A percentile compares a stretch with the other conserved stretches of the same genome.
phyloP scores from a whole-genome alignment of 495 filamentous ascomycete species.

The Aspergillus funiculosus region DNA sequence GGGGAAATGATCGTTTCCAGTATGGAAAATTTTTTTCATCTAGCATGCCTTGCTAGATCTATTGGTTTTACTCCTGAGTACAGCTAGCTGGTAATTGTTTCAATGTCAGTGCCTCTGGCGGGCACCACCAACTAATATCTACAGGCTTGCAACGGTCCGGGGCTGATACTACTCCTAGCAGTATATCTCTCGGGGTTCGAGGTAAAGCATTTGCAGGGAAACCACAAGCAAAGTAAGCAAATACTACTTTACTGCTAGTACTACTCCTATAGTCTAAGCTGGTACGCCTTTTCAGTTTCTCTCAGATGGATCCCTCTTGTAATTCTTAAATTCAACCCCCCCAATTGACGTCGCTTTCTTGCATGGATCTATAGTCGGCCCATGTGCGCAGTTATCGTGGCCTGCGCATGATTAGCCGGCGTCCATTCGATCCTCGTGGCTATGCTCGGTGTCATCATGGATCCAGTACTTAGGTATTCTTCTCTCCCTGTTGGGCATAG shows the following conservation, averaged over 20 bases:
- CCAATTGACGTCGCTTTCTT: background rate
- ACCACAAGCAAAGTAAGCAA: no score
- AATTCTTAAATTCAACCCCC: background rate
- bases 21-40: background rate
- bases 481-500: background rate
- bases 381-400: conserved; percentile 11
- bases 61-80: no score
- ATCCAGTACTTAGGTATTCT: background rate
- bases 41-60: no score
- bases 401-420: conserved; percentile 3
- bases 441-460: background rate
- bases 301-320: background rate
- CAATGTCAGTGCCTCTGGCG: no score
- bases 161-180: no score
- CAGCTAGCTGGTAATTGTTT: no score
- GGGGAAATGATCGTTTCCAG: background rate
- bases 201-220: no score
- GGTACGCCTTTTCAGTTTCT: background rate
- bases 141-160: no score
- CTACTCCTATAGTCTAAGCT: background rate
- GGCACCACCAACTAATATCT: no score
- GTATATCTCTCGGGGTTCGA: no score
- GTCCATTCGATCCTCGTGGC: conserved; percentile 1
- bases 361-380: background rate
- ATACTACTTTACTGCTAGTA: no score